Percentiles rank a stretch among this genome's conserved stretches.
phyloP scores from a whole-genome alignment of 2,329 filamentous ascomycete genomes.

The Aspergillus pseudoviridinutans region DNA sequence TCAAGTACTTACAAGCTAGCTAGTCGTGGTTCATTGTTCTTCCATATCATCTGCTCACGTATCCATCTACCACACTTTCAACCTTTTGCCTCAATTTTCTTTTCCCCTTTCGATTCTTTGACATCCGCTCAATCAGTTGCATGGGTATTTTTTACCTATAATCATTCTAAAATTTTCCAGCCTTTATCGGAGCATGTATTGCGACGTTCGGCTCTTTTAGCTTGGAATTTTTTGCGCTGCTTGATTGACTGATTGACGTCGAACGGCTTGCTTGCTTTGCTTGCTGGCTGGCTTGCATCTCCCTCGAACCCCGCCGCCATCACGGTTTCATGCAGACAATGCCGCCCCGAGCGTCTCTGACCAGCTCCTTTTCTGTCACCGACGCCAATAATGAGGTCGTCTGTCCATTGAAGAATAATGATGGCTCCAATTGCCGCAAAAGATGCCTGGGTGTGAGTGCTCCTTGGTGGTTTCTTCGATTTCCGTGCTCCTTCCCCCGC shows the following conservation, averaged over 20 bases:
- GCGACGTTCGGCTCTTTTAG: slow-evolving; percentile 4
- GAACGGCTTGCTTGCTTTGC: slow-evolving; percentile 2
- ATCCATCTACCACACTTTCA: background rate
- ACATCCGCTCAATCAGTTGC: background rate
- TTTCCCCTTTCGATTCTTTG: background rate
- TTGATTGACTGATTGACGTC: background rate
- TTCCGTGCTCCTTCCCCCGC: slow-evolving; percentile 4
- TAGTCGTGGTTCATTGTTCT: background rate
- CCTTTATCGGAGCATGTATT: slow-evolving; percentile 12
- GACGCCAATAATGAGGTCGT: slow-evolving; percentile 95
- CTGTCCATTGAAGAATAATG: slow-evolving; percentile 91
- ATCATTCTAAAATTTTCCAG: background rate
- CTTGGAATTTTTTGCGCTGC: slow-evolving; percentile 6
- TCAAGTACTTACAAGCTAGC: background rate
- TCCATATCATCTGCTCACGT: background rate
- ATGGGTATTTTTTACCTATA: background rate
- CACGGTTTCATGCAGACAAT: slow-evolving; percentile 56
- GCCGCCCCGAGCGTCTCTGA: slow-evolving; percentile 83
- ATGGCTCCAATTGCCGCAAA: slow-evolving; percentile 95
- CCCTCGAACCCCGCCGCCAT: slow-evolving; percentile 15
- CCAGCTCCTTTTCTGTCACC: slow-evolving; percentile 85
- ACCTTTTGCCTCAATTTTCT: slow-evolving; percentile 6
- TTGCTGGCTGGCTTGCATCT: slow-evolving; percentile 9
- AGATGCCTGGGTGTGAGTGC: slow-evolving; percentile 92
- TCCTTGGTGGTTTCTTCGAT: slow-evolving; percentile 3